Base-by-base conservation (phyloP, 148 eudicot genomes). In the Rhododendron williamsianum region DNA sequence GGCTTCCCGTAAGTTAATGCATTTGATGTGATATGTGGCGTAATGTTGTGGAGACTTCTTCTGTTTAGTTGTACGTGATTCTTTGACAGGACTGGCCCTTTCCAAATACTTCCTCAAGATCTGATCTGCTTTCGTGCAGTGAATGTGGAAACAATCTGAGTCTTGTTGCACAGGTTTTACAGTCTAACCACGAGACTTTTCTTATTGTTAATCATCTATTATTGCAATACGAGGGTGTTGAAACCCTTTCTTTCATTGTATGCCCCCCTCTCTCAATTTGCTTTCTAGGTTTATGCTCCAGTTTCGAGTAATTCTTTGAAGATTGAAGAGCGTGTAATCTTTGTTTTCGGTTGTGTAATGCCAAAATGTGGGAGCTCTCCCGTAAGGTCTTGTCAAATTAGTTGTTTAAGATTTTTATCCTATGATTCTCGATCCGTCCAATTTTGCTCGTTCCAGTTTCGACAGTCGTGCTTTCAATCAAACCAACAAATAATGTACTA, bases 11-110 rank as follows among this genome's bases (percentile, higher is more conserved):
- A 89, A 93, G 99, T 86, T 72, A 41, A 67, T 86, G 56, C 36
- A 23, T 33, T 72, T 18, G 16, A 72, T 83, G 46, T 23, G 33
- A 51, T 72, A 46, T 27, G 6, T 27, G 16, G n/a, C 13, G 27
- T 85, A 1, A 1, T 60, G 21, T 35, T 41, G 19, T 71, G 41
- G 13, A 23, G 45, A 78, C 43, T 10, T 87, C 35, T 43, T 38
- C 13, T 43, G 1, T 45, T 48, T 60, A 58, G 52, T 27, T 69
- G 15, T 73, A 72, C 15, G 30, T 52, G 81, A 30, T 45, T 83
- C 21, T 76, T 91, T 87, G 80, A 63, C 89, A 96, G 99, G 99
- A 95, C 82, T 95, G 93, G 96, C 97, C 98, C 71, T 85, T 91
- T 83, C 89, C 91, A 16, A 80, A 85, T 86, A 69, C 85, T 72